Evolutionary conservation across 164 flowering plant genomes (phyloP), one percentile per base, ranked within the genome.

Genomic region (grape (Vitis vinifera)): DNA sequence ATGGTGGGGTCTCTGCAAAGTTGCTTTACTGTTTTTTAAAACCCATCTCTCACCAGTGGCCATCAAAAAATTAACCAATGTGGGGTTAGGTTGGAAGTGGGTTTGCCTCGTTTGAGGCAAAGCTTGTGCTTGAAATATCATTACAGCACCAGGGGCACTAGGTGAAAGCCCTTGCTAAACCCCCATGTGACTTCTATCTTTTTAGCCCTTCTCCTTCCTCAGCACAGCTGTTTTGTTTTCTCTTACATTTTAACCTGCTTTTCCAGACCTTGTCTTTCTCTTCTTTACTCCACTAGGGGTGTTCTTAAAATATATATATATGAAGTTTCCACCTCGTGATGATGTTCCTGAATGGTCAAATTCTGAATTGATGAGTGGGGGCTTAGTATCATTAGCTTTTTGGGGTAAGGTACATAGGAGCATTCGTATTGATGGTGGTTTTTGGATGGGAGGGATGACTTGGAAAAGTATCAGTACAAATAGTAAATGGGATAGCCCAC

Each of bases 81-180:
- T 27, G 74, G 71, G 74, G 56, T 49, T 59, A 55, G 65, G 66
- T 57, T 63, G 29, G n/a, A 62, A 50, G 19, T 68, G 59, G 62
- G 72, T 63, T 69, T 76, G 80, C 79, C 69, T 79, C 77, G 73
- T 66, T 76, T 74, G 62, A 50, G 67, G 75, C 73, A 66, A 67
- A 69, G 64, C 69, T 67, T 65, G 68, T 73, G 75, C 51, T 29
- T 30, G 59, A 63, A 66, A 63, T 63, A 81, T 76, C 65, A 79
- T 82, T 79, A 67, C 77, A 70, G 62, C 62, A 37, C 44, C 44
- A 37, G 15, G 55, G 65, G 82, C 80, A 76, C 78, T 72, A 51
- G 75, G 70, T 47, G 44, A 72, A 70, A 75, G 72, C 23, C 51
- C 44, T 6, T 37, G 44, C 44, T 4, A 37, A 37, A 55, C 10